Conservation (phyloP, 768 basidiomycete species). For the Lactifluus hygrophoroides region DNA sequence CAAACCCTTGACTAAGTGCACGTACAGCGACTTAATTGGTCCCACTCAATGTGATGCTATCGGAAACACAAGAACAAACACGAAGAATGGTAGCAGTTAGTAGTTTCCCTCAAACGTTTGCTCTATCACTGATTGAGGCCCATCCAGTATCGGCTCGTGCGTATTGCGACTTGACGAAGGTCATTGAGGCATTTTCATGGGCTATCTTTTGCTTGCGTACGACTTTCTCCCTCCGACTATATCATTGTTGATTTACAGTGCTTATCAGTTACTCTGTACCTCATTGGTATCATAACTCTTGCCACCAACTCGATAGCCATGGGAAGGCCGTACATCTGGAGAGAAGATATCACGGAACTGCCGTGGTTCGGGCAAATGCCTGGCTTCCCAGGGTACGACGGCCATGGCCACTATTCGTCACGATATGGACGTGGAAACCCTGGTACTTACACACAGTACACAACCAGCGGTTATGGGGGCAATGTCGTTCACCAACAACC, state of each 20-base stretch:
- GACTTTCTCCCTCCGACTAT: neutral
- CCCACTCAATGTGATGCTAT: slow-evolving; percentile 16
- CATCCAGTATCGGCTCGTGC: slow-evolving; percentile 17
- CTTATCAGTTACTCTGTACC: slow-evolving; percentile 16
- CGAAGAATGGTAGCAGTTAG: slow-evolving; percentile 18
- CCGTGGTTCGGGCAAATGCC: slow-evolving; percentile 21
- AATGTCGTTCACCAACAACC: slow-evolving; percentile 13
- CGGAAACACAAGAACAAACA: slow-evolving; percentile 1
- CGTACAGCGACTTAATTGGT: slow-evolving; percentile 13
- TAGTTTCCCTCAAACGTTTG: neutral
- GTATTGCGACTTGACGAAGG: slow-evolving; percentile 20
- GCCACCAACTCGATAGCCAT: slow-evolving; percentile 13
- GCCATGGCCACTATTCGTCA: slow-evolving; percentile 7
- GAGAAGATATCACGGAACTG: slow-evolving; percentile 14
- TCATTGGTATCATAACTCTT: slow-evolving; percentile 13
- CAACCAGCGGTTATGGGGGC: neutral
- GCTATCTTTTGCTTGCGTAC: slow-evolving; percentile 14
- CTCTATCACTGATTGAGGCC: neutral
- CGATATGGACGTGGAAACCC: slow-evolving; percentile 6
- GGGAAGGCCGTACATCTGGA: slow-evolving; percentile 18
- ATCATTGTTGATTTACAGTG: neutral
- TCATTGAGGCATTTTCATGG: slow-evolving; percentile 20
- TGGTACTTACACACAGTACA: slow-evolving; percentile 2
- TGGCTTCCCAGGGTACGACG: slow-evolving; percentile 13
- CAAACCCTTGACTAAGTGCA: neutral